A percentile compares a stretch with the other conserved stretches of the same genome.
Evolutionary conservation across 2,329 filamentous ascomycete species (phyloP).

Genomic region (Diplodia sapinea): DNA sequence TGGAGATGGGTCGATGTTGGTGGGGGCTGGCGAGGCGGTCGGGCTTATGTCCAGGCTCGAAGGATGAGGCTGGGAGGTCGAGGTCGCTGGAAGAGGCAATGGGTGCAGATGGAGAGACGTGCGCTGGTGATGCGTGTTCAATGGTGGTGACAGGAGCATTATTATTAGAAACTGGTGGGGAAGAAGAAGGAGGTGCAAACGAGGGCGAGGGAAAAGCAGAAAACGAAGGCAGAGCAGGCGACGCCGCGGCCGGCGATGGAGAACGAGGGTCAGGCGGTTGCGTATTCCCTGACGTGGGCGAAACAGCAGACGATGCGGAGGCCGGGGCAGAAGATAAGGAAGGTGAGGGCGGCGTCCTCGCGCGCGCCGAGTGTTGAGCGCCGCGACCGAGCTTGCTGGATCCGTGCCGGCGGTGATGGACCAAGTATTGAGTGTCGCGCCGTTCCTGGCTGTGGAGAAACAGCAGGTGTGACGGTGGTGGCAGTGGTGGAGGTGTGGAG

Average conservation of each 20-base stretch:
- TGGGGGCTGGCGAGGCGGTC: neutral
- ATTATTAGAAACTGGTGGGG: constrained; percentile 3
- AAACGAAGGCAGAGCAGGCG: neutral
- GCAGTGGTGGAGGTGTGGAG: neutral
- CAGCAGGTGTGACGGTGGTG: neutral
- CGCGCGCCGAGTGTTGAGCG: neutral
- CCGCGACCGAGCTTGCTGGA: neutral
- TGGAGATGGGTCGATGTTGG: constrained; percentile 1
- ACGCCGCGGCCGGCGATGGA: neutral
- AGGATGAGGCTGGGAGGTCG: neutral
- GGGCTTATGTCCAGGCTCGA: neutral
- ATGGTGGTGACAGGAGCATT: constrained; percentile 19
- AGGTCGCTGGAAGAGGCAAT: neutral
- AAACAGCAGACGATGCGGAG: neutral
- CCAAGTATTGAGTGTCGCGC: constrained; percentile 3
- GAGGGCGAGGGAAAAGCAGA: neutral
- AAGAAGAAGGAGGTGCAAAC: neutral
- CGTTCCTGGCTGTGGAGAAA: neutral
- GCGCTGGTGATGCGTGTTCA: neutral
- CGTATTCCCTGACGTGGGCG: neutral
- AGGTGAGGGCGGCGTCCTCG: neutral
- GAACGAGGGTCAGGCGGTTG: neutral
- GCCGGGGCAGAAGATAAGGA: constrained; percentile 11
- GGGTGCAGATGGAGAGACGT: neutral
- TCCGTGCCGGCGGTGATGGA: neutral